Percentiles rank a stretch among this genome's conserved stretches.
Conservation (phyloP, 192 early-diverging fungal species). For the Geranomyces michiganensis region DNA sequence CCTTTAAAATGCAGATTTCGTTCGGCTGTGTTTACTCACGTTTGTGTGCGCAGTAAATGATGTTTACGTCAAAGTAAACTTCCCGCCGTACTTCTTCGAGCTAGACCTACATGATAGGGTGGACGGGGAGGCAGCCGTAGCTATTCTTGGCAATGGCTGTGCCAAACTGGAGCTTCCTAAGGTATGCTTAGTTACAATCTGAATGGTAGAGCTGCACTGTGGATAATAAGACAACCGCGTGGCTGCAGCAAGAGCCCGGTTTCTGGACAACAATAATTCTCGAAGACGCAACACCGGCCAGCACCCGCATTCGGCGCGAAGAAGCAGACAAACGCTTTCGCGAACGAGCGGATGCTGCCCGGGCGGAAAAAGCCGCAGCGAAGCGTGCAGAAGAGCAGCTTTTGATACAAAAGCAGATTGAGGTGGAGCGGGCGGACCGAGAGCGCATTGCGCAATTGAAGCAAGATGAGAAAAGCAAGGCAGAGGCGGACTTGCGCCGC, state of each 20-base stretch:
- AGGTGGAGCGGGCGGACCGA: slow-evolving; percentile 50
- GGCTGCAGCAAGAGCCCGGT: slow-evolving; percentile 1
- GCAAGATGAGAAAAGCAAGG: slow-evolving; percentile 40
- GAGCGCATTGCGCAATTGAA: slow-evolving; percentile 40
- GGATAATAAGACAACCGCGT: too few relatives aligned
- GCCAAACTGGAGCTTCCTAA: slow-evolving; percentile 49
- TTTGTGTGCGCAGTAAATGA: slow-evolving; percentile 41
- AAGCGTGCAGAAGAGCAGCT: slow-evolving; percentile 36
- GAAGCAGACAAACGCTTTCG: slow-evolving; percentile 15
- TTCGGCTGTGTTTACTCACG: not conserved
- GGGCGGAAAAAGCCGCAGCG: not conserved
- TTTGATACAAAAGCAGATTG: slow-evolving; percentile 53
- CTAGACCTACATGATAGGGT: slow-evolving; percentile 45
- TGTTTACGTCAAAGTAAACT: slow-evolving; percentile 57
- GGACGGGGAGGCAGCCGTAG: slow-evolving; percentile 40
- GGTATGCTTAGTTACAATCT: slow-evolving; percentile 8
- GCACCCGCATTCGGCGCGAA: slow-evolving; percentile 1
- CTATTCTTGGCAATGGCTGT: slow-evolving; percentile 43
- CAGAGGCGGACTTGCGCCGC: slow-evolving; percentile 30
- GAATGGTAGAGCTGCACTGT: not conserved
- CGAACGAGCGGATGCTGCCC: not conserved
- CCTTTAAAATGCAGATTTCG: not conserved
- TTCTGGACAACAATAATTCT: slow-evolving; percentile 3
- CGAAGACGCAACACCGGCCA: not conserved
- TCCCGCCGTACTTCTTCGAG: slow-evolving; percentile 58